phyloP scores from a whole-genome alignment of 257 asterid species.

The Nicotiana tabacum region DNA sequence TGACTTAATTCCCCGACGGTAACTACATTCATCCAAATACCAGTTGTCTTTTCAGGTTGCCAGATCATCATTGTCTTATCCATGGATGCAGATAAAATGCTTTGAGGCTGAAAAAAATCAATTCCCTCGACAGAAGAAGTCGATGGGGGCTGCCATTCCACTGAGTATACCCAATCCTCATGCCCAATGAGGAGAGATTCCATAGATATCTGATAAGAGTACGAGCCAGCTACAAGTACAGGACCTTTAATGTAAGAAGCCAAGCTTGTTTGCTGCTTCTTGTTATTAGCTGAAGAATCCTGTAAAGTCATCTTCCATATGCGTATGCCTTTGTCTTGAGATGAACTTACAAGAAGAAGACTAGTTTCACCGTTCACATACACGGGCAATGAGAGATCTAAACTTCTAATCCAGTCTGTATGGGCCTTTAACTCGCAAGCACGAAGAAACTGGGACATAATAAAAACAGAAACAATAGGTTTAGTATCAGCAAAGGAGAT shows the following conservation, averaged over 20 bases:
- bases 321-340: conserved; percentile 98
- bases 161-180: conserved; percentile 98
- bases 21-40: conserved; percentile 96
- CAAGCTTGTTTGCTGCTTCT: conserved; percentile 53
- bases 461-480: conserved; percentile 11
- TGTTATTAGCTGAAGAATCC: conserved; percentile 29
- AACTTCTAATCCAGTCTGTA: conserved; percentile 91
- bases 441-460: conserved; percentile 51
- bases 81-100: conserved; percentile 93
- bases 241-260: conserved; percentile 92
- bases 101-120: conserved; percentile 71
- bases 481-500: conserved; percentile 16
- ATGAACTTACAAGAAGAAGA: conserved; percentile 77
- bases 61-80: conserved; percentile 99
- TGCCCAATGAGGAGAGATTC: conserved; percentile 96
- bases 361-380: conserved; percentile 42
- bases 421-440: conserved; percentile 93
- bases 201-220: conserved; percentile 69
- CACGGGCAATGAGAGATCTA: conserved; percentile 82
- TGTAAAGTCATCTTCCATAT: conserved; percentile 72
- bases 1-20: conserved; percentile 96
- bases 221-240: conserved; percentile 52
- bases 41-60: conserved; percentile 93
- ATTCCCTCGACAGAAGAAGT: conserved; percentile 36
- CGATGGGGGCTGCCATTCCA: conserved; percentile 89